Base-by-base conservation (phyloP, 441 rosid species). In the Hura crepitans region DNA sequence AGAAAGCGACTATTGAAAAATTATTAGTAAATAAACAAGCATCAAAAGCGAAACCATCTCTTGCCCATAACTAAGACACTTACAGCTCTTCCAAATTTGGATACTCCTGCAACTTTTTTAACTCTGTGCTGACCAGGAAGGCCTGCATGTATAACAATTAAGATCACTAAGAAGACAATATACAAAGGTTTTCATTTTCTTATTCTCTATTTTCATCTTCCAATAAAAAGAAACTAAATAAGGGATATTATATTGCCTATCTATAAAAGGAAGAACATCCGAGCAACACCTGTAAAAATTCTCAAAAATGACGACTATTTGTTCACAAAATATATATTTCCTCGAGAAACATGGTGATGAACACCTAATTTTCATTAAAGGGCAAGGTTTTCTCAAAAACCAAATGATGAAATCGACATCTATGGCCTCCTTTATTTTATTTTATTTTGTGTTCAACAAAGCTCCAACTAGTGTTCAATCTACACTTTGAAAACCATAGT, bases 61-160 rank as follows among this genome's bases (percentile, higher is more conserved):
- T 30, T 31, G 49, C 6, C 73, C 27, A 5, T 30, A 30, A 51
- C 28, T 30, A 22, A 45, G 59, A 18, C 55, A 84, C 93, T 84
- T 73, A 89, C 96, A 31, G 93, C 86, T 68, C 87, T 83, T 27
- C 96, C 90, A 73, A 87, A 88, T 75, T 85, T 91, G 65, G 97
- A 82, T 68, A 84, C 70, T 47, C 84, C 93, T 6, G 89, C 75
- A 74, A 69, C 89, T 72, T 89, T 89, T 72, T 89, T 89, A 68
- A 87, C 83, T 78, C 83, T 83, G 35, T 76, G 88, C 78, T 84
- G 87, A 70, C 92, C 93, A 12, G 93, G 97, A 72, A 83, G 73
- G 47, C 93, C 97, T 89, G 74, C 65, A 56, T 15, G 35, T 15
- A 33, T 35, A 14, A 78, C 57, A 68, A 35, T 57, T 22, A 65